Evolutionary conservation across 1,284 basidiomycete genomes (phyloP).

Genomic region (Ganoderma lucidum): DNA sequence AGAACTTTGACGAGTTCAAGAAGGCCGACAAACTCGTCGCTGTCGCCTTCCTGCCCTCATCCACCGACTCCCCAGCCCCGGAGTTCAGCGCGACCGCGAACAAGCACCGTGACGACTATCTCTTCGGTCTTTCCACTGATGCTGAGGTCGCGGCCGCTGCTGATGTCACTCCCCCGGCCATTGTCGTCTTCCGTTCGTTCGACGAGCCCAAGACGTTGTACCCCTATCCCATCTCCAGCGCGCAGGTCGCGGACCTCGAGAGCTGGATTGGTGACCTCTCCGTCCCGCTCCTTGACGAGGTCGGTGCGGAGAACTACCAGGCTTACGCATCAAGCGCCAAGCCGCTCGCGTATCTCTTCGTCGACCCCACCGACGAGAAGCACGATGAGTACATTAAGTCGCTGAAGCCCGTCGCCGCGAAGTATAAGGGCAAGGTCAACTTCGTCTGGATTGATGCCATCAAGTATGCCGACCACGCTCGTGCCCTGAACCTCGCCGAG

Average conservation of each 20-base stretch:
- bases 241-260: slow-evolving; percentile 69
- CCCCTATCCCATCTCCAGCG: slow-evolving; percentile 68
- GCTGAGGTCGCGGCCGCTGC: slow-evolving; percentile 72
- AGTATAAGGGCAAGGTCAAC: slow-evolving; percentile 90
- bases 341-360: slow-evolving; percentile 95
- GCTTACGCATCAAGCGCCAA: slow-evolving; percentile 84
- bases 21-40: slow-evolving; percentile 91
- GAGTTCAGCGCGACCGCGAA: slow-evolving; percentile 86
- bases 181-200: slow-evolving; percentile 94
- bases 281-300: slow-evolving; percentile 92
- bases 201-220: slow-evolving; percentile 86
- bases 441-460: slow-evolving; percentile 98
- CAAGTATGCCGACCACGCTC: slow-evolving; percentile 96
- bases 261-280: slow-evolving; percentile 87
- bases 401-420: slow-evolving; percentile 80
- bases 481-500: slow-evolving; percentile 89
- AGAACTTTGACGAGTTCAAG: slow-evolving; percentile 88
- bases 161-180: slow-evolving; percentile 80
- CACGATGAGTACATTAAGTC: slow-evolving; percentile 74
- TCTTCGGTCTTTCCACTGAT: slow-evolving; percentile 90
- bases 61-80: slow-evolving; percentile 71
- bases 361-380: slow-evolving; percentile 80
- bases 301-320: slow-evolving; percentile 94
- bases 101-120: slow-evolving; percentile 89
- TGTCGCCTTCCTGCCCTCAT: slow-evolving; percentile 82